Base-by-base conservation (phyloP, 306 rosid species). In the Leucaena leucocephala region DNA sequence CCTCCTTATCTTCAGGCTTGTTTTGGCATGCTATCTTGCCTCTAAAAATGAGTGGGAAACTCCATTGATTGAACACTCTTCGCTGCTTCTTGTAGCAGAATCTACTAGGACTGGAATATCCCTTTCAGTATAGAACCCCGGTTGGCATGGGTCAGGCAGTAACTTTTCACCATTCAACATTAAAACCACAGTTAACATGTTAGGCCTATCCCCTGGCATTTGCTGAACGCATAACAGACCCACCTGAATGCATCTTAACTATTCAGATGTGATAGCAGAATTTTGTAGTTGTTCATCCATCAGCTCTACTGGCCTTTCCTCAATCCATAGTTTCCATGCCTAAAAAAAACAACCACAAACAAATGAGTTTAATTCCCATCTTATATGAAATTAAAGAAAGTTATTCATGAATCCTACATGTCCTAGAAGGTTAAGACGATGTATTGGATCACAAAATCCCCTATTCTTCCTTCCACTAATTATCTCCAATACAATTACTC, bases 401-500 rank as follows among this genome's bases (percentile, higher is more conserved):
- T 22, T 14, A 21, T 21, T 8, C 16, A 16, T 43, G 7, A 16
- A 46, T 36, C 89, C 69, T 81, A 78, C 94, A 75, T 88, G 82
- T 35, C 88, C 88, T 2, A 79, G 68, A 38, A 88, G 90, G 77
- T 76, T 88, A 52, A 75, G 81, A 38, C 21, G 22, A 14, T 49
- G 36, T 50, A 75, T 68, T 16, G 80, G 80, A 21, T 79, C 80
- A 11, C 45, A 76, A 19, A 88, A 83, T 1, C 83, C 86, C 68
- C 77, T 74, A 33, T 63, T 86, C 75, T 75, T 86, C 68, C 38
- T 85, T 62, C 92, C 92, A n/a, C 84, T 79, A 0, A 86, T 43
- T 17, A 90, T 61, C 85, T 90, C 94, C 55, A 86, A 39, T 55
- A 84, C 36, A 36, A 88, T 52, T 0, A 86, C 85, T 0, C 94